Conservation (phyloP, 2,329 filamentous ascomycete species). For the Microdochium paspali region DNA sequence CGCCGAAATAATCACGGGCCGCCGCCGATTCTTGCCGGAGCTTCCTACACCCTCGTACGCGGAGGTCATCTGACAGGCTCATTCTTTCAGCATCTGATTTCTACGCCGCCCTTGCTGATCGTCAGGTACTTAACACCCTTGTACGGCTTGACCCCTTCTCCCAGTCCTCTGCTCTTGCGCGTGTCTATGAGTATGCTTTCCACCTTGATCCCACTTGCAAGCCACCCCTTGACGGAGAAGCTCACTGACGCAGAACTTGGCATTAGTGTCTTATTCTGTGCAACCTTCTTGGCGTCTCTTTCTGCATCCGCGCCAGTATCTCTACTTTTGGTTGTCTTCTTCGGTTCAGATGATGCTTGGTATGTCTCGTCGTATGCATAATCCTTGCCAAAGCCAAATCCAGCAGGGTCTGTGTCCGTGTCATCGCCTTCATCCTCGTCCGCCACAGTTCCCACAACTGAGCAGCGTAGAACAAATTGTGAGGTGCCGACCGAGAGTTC, state of each 20-base stretch:
- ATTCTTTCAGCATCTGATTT: slow-evolving; percentile 44
- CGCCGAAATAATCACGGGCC: background rate
- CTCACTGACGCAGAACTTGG: slow-evolving; percentile 68
- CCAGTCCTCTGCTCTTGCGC: slow-evolving; percentile 77
- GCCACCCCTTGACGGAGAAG: slow-evolving; percentile 60
- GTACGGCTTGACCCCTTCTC: slow-evolving; percentile 85
- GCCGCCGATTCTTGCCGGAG: background rate
- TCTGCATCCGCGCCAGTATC: slow-evolving; percentile 25
- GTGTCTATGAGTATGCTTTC: slow-evolving; percentile 60
- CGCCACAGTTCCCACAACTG: slow-evolving; percentile 58
- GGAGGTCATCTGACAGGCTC: background rate
- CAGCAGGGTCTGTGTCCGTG: slow-evolving; percentile 34
- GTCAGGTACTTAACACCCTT: slow-evolving; percentile 98
- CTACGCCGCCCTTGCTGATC: slow-evolving; percentile 54
- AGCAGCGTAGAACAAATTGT: slow-evolving; percentile 69
- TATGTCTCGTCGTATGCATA: slow-evolving; percentile 49
- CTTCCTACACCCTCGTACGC: background rate
- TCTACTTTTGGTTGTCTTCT: slow-evolving; percentile 16
- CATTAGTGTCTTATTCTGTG: slow-evolving; percentile 70
- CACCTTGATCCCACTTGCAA: slow-evolving; percentile 58
- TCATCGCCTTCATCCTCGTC: slow-evolving; percentile 40
- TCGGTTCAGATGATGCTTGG: slow-evolving; percentile 31
- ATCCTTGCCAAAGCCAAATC: slow-evolving; percentile 40
- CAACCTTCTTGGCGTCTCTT: slow-evolving; percentile 46
- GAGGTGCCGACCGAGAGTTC: slow-evolving; percentile 60